Percentiles rank a stretch among this genome's conserved stretches.
phyloP scores from a whole-genome alignment of 2,329 filamentous ascomycete species.

The Chrysoporthe puriensis region DNA sequence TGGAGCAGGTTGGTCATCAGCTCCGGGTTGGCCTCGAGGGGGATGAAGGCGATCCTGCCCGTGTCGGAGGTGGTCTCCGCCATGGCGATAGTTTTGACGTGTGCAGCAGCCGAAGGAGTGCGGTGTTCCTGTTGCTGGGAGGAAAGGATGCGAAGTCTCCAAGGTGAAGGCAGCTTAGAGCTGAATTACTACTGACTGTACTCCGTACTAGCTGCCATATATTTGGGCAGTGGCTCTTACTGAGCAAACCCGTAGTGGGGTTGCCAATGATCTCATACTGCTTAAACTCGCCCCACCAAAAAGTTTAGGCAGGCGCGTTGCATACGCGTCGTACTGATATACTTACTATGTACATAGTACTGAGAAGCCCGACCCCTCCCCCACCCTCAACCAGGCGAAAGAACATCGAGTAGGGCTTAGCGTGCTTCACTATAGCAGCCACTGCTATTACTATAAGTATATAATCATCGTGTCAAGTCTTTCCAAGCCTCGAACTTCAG shows the following conservation, averaged over 20 bases:
- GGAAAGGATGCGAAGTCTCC: not conserved
- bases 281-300: slow-evolving; percentile 18
- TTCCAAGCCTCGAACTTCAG: no score
- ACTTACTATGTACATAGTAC: not conserved
- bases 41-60: slow-evolving; percentile 51
- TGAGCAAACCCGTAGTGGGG: slow-evolving; percentile 6
- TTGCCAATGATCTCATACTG: slow-evolving; percentile 26
- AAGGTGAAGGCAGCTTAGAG: not conserved
- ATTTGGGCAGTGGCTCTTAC: not conserved
- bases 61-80: slow-evolving; percentile 40
- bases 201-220: not conserved
- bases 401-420: no score
- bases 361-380: no score
- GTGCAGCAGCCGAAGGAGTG: not conserved
- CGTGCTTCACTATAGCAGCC: no score
- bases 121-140: not conserved
- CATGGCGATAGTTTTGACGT: not conserved
- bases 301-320: slow-evolving; percentile 21
- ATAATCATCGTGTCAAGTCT: no score
- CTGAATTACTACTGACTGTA: not conserved
- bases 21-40: slow-evolving; percentile 77
- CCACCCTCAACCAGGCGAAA: no score
- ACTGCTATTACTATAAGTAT: no score
- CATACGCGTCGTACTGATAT: slow-evolving; percentile 11
- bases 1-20: slow-evolving; percentile 84